Evolutionary conservation across 345 rosid genomes (phyloP).

Genomic region (Zanthoxylum bungeanum): DNA sequence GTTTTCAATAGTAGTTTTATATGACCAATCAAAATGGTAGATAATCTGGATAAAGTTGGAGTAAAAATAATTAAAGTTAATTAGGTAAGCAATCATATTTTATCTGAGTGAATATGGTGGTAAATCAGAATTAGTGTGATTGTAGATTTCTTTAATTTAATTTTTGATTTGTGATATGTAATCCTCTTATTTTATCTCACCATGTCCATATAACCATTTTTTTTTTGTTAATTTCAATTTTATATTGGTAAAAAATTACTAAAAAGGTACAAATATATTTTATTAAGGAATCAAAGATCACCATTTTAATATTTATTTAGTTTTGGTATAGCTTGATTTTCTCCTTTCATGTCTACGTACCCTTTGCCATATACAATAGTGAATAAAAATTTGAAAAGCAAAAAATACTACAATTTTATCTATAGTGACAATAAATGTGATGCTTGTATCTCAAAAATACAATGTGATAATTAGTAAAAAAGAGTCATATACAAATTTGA

Average conservation of each 20-base stretch:
- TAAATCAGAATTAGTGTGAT: too few species aligned
- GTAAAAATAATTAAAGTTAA: neutral
- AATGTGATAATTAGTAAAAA: neutral
- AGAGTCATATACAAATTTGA: neutral
- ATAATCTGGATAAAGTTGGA: neutral
- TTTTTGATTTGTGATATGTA: too few species aligned
- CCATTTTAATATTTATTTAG: too few species aligned
- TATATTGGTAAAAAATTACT: too few species aligned
- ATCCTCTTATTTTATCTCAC: too few species aligned
- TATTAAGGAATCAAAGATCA: too few species aligned
- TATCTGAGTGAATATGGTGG: neutral
- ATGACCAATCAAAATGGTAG: neutral
- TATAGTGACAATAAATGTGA: neutral
- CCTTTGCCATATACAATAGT: neutral
- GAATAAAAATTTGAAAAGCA: neutral
- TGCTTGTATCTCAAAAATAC: neutral
- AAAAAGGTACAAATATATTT: too few species aligned
- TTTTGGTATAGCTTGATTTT: neutral
- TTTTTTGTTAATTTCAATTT: too few species aligned
- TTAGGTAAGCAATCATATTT: neutral
- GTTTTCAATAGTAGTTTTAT: too few species aligned
- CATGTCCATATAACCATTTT: too few species aligned
- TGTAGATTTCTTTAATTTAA: neutral
- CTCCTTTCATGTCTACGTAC: neutral
- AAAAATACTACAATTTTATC: too few species aligned